These are phyloP conservation scores for Drosera capensis DNA, from an alignment of 148 eudicot species.

Conservation along the genomic window DNA sequence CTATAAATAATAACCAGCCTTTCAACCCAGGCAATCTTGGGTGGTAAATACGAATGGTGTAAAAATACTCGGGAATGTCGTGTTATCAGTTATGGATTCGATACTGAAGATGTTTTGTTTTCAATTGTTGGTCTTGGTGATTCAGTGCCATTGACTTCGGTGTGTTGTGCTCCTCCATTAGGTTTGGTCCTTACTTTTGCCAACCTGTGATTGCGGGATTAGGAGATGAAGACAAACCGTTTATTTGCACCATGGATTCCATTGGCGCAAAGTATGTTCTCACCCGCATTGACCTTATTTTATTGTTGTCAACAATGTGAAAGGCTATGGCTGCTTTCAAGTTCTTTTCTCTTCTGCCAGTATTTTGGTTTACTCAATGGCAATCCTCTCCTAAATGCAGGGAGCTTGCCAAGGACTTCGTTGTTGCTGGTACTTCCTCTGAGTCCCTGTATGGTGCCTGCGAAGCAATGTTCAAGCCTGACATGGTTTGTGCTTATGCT, in stretches of 20 bases:
- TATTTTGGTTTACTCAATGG: neutral
- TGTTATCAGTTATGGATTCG: no score
- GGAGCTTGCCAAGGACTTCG: constrained; percentile 97
- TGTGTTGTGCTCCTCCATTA: constrained; percentile 4
- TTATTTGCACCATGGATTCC: constrained; percentile 97
- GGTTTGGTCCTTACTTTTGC: constrained; percentile 94
- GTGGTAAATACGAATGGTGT: no score
- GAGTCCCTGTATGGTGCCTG: constrained; percentile 97
- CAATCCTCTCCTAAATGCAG: constrained; percentile 12
- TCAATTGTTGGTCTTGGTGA: no score
- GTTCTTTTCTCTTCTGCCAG: neutral
- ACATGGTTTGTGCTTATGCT: constrained; percentile 91
- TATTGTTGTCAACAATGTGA: neutral
- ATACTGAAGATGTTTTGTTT: no score
- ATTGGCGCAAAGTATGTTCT: constrained; percentile 90
- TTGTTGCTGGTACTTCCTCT: constrained; percentile 88
- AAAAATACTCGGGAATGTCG: no score
- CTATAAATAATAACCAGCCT: no score
- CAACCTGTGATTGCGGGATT: constrained; percentile 96
- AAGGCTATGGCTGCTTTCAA: neutral
- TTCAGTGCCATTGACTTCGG: neutral
- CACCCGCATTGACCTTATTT: constrained; percentile 1
- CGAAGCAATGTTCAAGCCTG: constrained; percentile 93
- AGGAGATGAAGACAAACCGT: constrained; percentile 82
- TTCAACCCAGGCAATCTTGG: no score